These are phyloP conservation scores for Hanseniaspora mollemarum DNA, from an alignment of 805 yeast genomes.

Conservation along the genomic window DNA sequence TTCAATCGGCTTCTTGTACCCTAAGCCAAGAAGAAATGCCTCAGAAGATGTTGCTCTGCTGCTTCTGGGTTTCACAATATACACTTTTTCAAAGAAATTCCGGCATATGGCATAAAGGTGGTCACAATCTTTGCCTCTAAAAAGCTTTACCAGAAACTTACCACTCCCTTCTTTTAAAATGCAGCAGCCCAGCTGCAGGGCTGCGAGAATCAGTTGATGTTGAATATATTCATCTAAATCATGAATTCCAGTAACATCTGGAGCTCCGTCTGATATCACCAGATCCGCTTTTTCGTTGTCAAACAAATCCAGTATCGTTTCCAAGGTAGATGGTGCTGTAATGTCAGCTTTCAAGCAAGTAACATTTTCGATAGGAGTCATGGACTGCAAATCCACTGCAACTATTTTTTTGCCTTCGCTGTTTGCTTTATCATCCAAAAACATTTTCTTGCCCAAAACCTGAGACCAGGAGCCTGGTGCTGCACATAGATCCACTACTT, in stretches of 20 bases:
- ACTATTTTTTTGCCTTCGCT: constrained; percentile 54
- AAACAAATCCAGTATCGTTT: constrained; percentile 62
- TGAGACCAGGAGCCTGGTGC: constrained; percentile 99
- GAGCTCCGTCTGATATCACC: constrained; percentile 96
- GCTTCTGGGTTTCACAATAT: constrained; percentile 93
- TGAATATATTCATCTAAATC: constrained; percentile 95
- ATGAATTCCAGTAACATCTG: constrained; percentile 95
- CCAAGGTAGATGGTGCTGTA: constrained; percentile 84
- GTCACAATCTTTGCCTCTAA: constrained; percentile 92
- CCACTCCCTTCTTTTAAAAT: constrained; percentile 73
- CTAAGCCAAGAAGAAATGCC: constrained; percentile 84
- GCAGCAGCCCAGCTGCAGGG: constrained; percentile 83
- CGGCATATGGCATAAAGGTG: constrained; percentile 87
- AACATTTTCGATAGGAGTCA: constrained; percentile 91
- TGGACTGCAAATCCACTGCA: constrained; percentile 93
- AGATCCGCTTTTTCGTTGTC: constrained; percentile 91
- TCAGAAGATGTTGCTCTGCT: constrained; percentile 91
- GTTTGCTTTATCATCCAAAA: constrained; percentile 31
- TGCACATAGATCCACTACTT: constrained; percentile 95
- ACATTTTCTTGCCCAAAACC: constrained; percentile 65
- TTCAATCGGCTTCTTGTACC: constrained; percentile 62
- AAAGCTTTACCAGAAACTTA: constrained; percentile 87
- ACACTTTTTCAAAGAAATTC: constrained; percentile 67
- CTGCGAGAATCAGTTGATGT: constrained; percentile 84
- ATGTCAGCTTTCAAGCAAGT: constrained; percentile 90